These are phyloP conservation scores for Saccharomyces hybrid DNA, from an alignment of 1,139 yeast species.

Conservation along the genomic window DNA sequence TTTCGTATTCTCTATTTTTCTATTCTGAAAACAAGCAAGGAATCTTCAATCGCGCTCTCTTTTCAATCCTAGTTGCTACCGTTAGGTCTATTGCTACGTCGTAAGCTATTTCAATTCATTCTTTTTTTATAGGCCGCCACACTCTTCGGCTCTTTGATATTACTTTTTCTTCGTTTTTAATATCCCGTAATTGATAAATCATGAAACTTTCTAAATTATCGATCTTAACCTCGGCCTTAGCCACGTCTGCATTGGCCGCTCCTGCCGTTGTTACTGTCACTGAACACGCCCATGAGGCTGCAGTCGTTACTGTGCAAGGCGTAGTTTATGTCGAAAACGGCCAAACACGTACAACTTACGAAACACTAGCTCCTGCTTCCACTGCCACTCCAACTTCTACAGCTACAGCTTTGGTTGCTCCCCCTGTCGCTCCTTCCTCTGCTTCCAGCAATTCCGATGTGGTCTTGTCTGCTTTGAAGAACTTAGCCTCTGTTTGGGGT, in stretches of 20 bases:
- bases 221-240: slow-evolving; percentile 18
- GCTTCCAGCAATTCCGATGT: slow-evolving; percentile 4
- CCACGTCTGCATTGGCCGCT: slow-evolving; percentile 31
- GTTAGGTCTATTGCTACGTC: background rate
- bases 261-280: slow-evolving; percentile 34
- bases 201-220: background rate
- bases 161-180: background rate
- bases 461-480: slow-evolving; percentile 7
- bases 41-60: background rate
- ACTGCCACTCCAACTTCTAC: slow-evolving; percentile 3
- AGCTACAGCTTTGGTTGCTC: background rate
- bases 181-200: background rate
- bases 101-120: background rate
- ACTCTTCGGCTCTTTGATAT: background rate
- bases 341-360: slow-evolving; percentile 25
- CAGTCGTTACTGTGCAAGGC: slow-evolving; percentile 23
- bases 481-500: slow-evolving; percentile 4
- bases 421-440: slow-evolving; percentile 2
- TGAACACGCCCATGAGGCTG: slow-evolving; percentile 20
- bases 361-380: slow-evolving; percentile 6
- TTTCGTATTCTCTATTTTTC: background rate
- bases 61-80: background rate
- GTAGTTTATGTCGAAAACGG: slow-evolving; percentile 21
- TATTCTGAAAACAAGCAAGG: background rate
- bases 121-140: background rate